Evolutionary conservation across 352 stramenopile species (phyloP), one percentile per base, ranked within the genome.

Genomic region (Phytophthora rubi): DNA sequence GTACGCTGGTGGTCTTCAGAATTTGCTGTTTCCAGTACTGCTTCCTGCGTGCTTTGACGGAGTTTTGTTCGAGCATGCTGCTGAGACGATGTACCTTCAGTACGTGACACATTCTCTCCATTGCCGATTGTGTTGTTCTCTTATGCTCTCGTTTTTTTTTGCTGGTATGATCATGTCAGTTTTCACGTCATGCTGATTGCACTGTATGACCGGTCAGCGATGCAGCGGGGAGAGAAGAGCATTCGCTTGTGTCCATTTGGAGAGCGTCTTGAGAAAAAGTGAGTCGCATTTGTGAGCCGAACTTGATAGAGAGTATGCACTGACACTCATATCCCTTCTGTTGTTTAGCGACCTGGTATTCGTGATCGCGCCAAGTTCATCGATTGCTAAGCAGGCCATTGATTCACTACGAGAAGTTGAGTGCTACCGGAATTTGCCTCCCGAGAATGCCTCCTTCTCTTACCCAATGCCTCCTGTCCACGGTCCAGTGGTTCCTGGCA

Each of bases 21-120:
- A 88, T 53, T 76, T 88, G 51, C 42, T 90, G 3, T 89, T 85
- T 35, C 76, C 82, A 0, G 77, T 87, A 2, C 73, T 80, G 30
- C 61, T 91, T 6, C 81, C 80, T 0, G 49, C 48, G 2, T 76
- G 62, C 48, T 88, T 85, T 56, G 75, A 82, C 45, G 80, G 77
- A 1, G 61, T 86, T 51, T 49, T 65, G 13, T 91, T 81, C 51
- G 71, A 83, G 0, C 44, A 73, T 6, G 80, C 75, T 0, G 68
- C 73, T 2, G 62, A 69, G 26, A 75, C 77, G 49, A 62, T 89
- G 49, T 88, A 86, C 58, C 73, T 61, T 4, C 53, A 80, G 82
- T 89, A 66, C 52, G 79, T 8, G 39, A 15, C 39, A 7, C 1
- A 8, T 0, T 18, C n/a, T 8, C 23, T 42, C 9, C 0, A 15